Conservation (phyloP, 2,329 filamentous ascomycete genomes). For the Diplodia intermedia region DNA sequence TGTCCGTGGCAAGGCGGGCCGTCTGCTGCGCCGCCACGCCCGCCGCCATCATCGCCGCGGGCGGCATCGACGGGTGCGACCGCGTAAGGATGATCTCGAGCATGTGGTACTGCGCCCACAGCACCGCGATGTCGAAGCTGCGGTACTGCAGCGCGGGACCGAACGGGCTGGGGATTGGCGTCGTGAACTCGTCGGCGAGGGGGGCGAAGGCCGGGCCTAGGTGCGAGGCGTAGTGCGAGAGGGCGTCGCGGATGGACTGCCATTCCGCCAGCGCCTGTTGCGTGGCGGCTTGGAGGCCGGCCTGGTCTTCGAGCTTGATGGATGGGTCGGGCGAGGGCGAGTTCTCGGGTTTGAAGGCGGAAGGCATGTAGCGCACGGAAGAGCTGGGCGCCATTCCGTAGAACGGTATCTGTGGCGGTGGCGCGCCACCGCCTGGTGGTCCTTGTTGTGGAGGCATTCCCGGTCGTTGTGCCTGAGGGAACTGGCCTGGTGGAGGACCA, state of each 20-base stretch:
- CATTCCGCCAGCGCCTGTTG: conserved; percentile 79
- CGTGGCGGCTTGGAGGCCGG: conserved; percentile 69
- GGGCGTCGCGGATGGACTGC: conserved; percentile 74
- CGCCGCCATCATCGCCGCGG: conserved; percentile 85
- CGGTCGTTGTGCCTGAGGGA: conserved; percentile 2
- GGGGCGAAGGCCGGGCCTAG: conserved; percentile 80
- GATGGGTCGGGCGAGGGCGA: conserved; percentile 50
- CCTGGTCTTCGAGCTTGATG: conserved; percentile 34
- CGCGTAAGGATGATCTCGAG: conserved; percentile 82
- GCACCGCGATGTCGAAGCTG: conserved; percentile 82
- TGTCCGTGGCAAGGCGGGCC: conserved; percentile 70
- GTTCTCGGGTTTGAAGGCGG: conserved; percentile 46
- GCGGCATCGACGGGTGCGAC: conserved; percentile 87
- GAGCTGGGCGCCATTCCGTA: conserved; percentile 59
- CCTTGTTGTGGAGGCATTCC: conserved; percentile 17
- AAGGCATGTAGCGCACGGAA: conserved; percentile 51
- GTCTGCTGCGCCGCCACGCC: conserved; percentile 78
- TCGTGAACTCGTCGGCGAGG: conserved; percentile 70
- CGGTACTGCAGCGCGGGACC: conserved; percentile 81
- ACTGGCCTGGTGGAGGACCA: conserved; percentile 23
- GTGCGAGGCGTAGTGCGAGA: conserved; percentile 69
- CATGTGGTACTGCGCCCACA: conserved; percentile 90
- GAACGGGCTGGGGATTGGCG: conserved; percentile 74
- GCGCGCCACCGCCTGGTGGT: conserved; percentile 3
- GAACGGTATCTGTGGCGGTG: conserved; percentile 42